Evolutionary conservation across 2,329 filamentous ascomycete species (phyloP).

Genomic region (Sarocladium kiliense): DNA sequence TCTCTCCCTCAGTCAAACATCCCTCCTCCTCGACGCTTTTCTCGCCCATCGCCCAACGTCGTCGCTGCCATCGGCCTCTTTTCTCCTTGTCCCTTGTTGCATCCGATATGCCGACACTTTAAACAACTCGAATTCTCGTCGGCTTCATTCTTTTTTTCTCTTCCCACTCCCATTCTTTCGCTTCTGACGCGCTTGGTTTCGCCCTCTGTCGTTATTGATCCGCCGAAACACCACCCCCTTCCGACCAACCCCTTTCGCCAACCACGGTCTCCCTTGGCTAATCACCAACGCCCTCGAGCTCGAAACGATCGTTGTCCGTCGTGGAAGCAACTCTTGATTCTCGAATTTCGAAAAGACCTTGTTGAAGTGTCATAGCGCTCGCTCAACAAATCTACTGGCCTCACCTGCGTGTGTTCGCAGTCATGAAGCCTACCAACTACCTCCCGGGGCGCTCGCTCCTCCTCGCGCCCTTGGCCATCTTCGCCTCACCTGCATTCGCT

Average conservation of each 20-base stretch:
- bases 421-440: constrained; percentile 23
- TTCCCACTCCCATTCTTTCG: neutral
- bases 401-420: constrained; percentile 8
- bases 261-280: neutral
- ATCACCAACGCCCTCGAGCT: neutral
- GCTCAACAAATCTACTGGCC: neutral
- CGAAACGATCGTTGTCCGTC: neutral
- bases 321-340: neutral
- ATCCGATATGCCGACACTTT: constrained; percentile 3
- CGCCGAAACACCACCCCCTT: constrained; percentile 6
- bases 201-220: neutral
- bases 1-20: neutral
- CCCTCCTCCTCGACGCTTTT: neutral
- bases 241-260: neutral
- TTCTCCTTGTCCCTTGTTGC: neutral
- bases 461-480: constrained; percentile 21
- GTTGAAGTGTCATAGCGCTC: neutral
- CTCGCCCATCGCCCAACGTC: neutral
- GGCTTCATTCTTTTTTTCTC: neutral
- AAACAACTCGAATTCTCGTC: neutral
- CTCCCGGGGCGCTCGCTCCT: constrained; percentile 21
- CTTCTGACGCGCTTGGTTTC: neutral
- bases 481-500: constrained; percentile 26
- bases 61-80: neutral
- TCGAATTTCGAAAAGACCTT: neutral